A percentile compares a stretch with the other conserved stretches of the same genome.
phyloP scores from a whole-genome alignment of 305 asterid genomes.

The Salvia sclarea region DNA sequence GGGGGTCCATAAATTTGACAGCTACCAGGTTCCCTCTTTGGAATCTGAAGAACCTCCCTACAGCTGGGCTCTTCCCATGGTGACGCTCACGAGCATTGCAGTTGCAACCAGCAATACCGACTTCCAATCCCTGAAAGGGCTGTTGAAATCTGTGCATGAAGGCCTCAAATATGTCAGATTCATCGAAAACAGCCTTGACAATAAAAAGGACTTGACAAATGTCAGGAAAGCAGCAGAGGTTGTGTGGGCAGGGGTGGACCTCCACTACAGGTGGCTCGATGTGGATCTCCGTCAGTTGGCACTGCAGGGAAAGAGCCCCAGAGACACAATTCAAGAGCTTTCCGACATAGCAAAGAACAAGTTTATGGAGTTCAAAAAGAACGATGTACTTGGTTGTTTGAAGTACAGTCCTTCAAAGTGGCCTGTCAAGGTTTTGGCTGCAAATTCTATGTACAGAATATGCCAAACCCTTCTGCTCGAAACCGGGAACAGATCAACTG shows the following conservation, averaged over 20 bases:
- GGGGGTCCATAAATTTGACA: constrained; percentile 66
- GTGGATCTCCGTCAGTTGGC: constrained; percentile 57
- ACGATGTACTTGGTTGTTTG: constrained; percentile 38
- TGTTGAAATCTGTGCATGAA: constrained; percentile 51
- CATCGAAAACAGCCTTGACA: constrained; percentile 49
- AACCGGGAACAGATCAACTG: constrained; percentile 33
- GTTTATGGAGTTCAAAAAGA: constrained; percentile 46
- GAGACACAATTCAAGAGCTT: constrained; percentile 51
- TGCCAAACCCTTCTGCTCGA: constrained; percentile 61
- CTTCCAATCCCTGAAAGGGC: constrained; percentile 37
- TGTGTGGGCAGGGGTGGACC: constrained; percentile 66
- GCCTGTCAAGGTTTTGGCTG: constrained; percentile 64
- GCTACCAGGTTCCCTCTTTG: constrained; percentile 50
- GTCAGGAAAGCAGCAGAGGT: constrained; percentile 67
- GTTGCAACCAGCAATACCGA: constrained; percentile 48
- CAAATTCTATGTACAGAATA: constrained; percentile 77
- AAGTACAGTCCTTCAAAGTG: constrained; percentile 56
- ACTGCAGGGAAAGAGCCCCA: constrained; percentile 40
- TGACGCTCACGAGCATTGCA: constrained; percentile 78
- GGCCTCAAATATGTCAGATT: constrained; percentile 53
- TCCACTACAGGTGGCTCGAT: constrained; percentile 65
- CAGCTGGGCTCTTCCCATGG: constrained; percentile 91
- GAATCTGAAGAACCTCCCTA: constrained; percentile 67
- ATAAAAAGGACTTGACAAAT: constrained; percentile 39
- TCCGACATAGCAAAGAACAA: constrained; percentile 54